Evolutionary conservation across 352 stramenopile genomes (phyloP), one percentile per base, ranked within the genome.

Genomic region (Pythium folliculosum): DNA sequence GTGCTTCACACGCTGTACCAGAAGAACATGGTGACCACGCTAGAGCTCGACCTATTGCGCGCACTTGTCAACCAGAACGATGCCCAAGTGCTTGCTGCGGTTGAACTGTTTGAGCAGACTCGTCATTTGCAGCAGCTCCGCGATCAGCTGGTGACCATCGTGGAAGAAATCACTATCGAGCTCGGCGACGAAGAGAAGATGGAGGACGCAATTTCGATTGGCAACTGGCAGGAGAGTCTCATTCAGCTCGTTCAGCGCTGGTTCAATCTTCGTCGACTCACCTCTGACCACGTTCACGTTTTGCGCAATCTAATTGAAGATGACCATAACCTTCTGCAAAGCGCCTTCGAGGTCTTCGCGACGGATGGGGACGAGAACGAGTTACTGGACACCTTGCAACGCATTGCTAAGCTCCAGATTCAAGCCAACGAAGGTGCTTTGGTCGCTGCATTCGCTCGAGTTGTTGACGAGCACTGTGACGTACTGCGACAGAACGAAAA

Each of bases 351-450:
- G 57, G 84, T 90, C 2, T 92, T 79, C 54, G 70, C 69, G 32
- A 78, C 65, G 2, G 84, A 92, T 45, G 70, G 71, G 0, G 84
- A 92, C 49, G 84, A 77, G 9, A 82, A 59, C 14, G 84, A 92
- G 60, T 73, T 92, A 9, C 69, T 92, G 49, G 84, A 92, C 55
- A 92, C 84, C 7, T 65, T 92, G 2, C 79, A 90, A 49, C 80
- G 84, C 10, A 84, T 92, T 8, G 84, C 80, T 1, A 89, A 89
- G 45, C 65, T 92, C 8, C 84, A 92, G 67, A 32, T 76, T 9
- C 69, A 82, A 51, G 72, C 69, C 1, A 73, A 75, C 13, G 77
- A 88, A 55, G 80, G 81, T 17, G 69, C 77, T 12, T 69, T 80
- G 30, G 45, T 78, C 27, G 56, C 72, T 21, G 50, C 56, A 21